Conservation (phyloP, 1,139 yeast species). For the Debaryomycetaceae sp. region DNA sequence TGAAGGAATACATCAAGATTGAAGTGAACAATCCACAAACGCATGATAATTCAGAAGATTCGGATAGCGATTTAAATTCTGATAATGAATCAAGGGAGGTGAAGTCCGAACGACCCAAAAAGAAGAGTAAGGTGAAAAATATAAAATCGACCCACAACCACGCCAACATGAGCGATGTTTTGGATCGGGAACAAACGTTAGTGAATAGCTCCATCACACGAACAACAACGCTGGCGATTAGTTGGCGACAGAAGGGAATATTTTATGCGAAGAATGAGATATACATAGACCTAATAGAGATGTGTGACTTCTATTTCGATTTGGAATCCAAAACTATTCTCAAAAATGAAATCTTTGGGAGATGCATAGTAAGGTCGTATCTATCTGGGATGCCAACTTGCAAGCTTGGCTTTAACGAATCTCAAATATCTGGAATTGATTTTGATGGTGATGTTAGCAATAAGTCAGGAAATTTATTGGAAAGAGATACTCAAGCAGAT, state of each 20-base stretch:
- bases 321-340: slow-evolving; percentile 25
- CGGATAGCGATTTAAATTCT: slow-evolving; percentile 10
- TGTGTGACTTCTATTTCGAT: slow-evolving; percentile 39
- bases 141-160: slow-evolving; percentile 40
- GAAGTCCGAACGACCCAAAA: slow-evolving; percentile 8
- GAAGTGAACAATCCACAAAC: slow-evolving; percentile 30
- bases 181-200: slow-evolving; percentile 21
- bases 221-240: slow-evolving; percentile 40
- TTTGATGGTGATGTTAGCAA: slow-evolving; percentile 3
- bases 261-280: slow-evolving; percentile 47
- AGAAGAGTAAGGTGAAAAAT: slow-evolving; percentile 12
- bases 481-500: slow-evolving; percentile 8
- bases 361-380: slow-evolving; percentile 37
- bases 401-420: slow-evolving; percentile 42
- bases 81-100: slow-evolving; percentile 13
- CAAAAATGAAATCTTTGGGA: slow-evolving; percentile 36
- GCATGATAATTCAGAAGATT: slow-evolving; percentile 6
- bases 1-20: slow-evolving; percentile 44
- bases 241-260: slow-evolving; percentile 49
- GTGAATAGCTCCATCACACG: slow-evolving; percentile 60
- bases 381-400: slow-evolving; percentile 49
- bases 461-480: slow-evolving; percentile 7
- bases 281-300: slow-evolving; percentile 41
- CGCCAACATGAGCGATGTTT: slow-evolving; percentile 32
- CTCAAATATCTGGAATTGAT: slow-evolving; percentile 26